phyloP scores from a whole-genome alignment of 208 protist species.

The Wallacemonas sp. region DNA sequence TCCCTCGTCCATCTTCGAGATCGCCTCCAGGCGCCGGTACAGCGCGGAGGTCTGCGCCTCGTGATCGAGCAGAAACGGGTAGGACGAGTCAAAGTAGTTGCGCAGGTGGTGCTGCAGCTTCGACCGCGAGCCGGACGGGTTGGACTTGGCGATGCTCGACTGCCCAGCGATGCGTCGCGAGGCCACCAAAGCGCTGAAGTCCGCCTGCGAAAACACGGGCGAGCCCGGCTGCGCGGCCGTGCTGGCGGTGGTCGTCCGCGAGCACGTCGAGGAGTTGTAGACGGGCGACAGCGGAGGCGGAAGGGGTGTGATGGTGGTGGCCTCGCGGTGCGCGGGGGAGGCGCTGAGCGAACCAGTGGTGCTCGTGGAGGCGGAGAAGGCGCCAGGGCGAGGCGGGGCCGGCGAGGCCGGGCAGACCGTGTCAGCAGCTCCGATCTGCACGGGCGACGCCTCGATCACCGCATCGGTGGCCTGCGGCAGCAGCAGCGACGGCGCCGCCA shows the following conservation, averaged over 20 bases:
- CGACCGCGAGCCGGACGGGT: slow-evolving; percentile 24
- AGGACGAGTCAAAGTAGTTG: slow-evolving; percentile 76
- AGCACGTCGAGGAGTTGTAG: slow-evolving; percentile 1
- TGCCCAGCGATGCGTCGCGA: slow-evolving; percentile 9
- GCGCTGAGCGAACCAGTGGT: too few relatives aligned
- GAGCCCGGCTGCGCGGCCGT: not conserved
- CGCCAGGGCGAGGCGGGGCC: too few relatives aligned
- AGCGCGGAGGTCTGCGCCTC: slow-evolving; percentile 57
- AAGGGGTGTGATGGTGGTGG: too few relatives aligned
- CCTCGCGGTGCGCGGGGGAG: too few relatives aligned
- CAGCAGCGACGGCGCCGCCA: too few relatives aligned
- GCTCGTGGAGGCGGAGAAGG: too few relatives aligned
- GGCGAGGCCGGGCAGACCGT: too few relatives aligned
- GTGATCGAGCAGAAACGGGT: slow-evolving; percentile 76
- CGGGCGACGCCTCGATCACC: too few relatives aligned
- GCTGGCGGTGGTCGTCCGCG: not conserved
- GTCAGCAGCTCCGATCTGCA: too few relatives aligned
- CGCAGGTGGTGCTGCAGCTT: slow-evolving; percentile 43
- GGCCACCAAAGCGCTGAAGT: slow-evolving; percentile 16
- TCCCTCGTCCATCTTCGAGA: slow-evolving; percentile 54
- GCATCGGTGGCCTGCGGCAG: too few relatives aligned
- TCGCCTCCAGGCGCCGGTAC: slow-evolving; percentile 66
- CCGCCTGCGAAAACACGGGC: slow-evolving; percentile 16
- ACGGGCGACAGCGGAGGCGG: not conserved
- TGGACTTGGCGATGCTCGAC: slow-evolving; percentile 22